Evolutionary conservation across 805 yeast genomes (phyloP).

Genomic region (Ogataea henricii): DNA sequence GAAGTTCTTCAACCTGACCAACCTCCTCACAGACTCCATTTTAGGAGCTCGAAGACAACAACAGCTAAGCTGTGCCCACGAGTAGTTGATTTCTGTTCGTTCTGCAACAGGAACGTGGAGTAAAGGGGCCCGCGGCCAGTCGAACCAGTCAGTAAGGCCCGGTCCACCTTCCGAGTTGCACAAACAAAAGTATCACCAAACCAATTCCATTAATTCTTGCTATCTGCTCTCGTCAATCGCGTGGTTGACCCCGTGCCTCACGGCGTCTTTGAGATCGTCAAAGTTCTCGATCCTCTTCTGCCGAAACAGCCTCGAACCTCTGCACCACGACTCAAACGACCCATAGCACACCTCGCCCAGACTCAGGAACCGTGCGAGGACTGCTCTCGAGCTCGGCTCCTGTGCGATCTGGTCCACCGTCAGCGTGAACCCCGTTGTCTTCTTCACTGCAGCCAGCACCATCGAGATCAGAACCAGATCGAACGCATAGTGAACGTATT

Average conservation of each 20-base stretch:
- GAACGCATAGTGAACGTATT: slow-evolving; percentile 66
- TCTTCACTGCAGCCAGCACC: slow-evolving; percentile 81
- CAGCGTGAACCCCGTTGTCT: slow-evolving; percentile 69
- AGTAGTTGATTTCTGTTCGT: neutral
- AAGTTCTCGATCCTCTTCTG: slow-evolving; percentile 32
- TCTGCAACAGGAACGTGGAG: neutral
- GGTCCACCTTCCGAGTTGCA: neutral
- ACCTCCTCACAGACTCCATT: slow-evolving; percentile 26
- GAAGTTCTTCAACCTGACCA: no score
- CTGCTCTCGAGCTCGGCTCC: slow-evolving; percentile 43
- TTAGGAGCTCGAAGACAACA: no score
- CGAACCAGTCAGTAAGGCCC: no score
- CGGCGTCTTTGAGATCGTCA: slow-evolving; percentile 32
- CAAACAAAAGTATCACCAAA: neutral
- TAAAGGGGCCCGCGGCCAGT: no score
- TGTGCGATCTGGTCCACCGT: slow-evolving; percentile 40
- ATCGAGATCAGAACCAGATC: slow-evolving; percentile 81
- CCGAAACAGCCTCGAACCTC: slow-evolving; percentile 52
- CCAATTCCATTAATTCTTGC: neutral
- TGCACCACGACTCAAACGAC: slow-evolving; percentile 45
- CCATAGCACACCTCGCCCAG: slow-evolving; percentile 66
- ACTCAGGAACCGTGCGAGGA: slow-evolving; percentile 51
- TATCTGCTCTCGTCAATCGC: slow-evolving; percentile 23
- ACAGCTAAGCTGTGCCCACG: no score
- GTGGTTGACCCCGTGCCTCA: slow-evolving; percentile 33